Conservation (phyloP, 768 basidiomycete species). For the Trametes coccinea region DNA sequence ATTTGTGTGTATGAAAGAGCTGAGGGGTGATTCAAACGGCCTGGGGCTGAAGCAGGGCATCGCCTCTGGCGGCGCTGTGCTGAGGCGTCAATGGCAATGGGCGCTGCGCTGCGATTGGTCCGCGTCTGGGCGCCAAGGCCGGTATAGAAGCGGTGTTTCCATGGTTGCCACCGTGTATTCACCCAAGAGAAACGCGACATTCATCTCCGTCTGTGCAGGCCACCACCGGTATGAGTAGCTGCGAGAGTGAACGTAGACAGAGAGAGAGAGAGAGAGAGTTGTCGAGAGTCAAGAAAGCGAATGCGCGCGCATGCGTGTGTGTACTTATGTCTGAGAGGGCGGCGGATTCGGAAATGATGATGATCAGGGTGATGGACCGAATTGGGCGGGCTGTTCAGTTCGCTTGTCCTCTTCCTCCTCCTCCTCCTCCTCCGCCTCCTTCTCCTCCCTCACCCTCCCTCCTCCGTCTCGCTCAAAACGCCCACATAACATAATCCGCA, state of each 20-base stretch:
- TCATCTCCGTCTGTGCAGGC: neutral
- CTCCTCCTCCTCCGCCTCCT: neutral
- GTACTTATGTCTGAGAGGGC: neutral
- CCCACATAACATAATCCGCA: neutral
- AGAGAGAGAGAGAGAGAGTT: too few species aligned
- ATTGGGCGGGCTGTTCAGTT: neutral
- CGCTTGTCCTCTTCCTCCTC: neutral
- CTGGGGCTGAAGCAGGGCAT: too few species aligned
- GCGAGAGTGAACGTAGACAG: neutral
- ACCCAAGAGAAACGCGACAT: neutral
- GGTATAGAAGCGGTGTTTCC: neutral
- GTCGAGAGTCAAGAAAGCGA: too few species aligned
- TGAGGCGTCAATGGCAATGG: neutral
- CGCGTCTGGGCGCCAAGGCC: neutral
- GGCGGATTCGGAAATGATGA: neutral
- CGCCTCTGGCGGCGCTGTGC: neutral
- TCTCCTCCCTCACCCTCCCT: too few species aligned
- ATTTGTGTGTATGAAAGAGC: too few species aligned
- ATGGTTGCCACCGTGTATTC: neutral
- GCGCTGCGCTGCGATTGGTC: too few species aligned
- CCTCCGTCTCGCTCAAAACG: slow-evolving; percentile 3
- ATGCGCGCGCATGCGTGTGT: neutral
- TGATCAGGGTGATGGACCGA: neutral
- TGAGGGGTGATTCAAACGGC: too few species aligned
- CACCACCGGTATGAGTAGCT: neutral